These are phyloP conservation scores for Neocatenulostroma microsporum DNA, from an alignment of 2,329 filamentous ascomycete species.

Conservation along the genomic window DNA sequence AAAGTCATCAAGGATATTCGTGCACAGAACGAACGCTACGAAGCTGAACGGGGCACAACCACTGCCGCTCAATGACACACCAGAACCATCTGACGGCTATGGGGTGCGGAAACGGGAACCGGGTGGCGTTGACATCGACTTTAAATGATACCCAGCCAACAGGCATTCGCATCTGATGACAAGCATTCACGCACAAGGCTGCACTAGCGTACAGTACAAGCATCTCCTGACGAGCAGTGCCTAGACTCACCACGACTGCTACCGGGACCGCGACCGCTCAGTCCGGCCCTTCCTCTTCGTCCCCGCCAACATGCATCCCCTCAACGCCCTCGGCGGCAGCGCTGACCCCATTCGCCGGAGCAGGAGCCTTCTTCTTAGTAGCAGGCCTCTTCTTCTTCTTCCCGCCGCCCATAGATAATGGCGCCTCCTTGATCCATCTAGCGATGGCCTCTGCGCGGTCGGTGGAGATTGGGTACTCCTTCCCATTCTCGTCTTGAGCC, in stretches of 20 bases:
- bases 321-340: neutral
- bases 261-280: too few species aligned
- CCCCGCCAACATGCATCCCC: neutral
- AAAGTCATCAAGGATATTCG: constrained; percentile 42
- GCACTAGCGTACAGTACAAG: too few species aligned
- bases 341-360: neutral
- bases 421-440: constrained; percentile 55
- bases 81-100: too few species aligned
- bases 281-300: neutral
- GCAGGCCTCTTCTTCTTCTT: constrained; percentile 31
- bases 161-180: too few species aligned
- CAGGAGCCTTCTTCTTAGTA: constrained; percentile 23
- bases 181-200: too few species aligned
- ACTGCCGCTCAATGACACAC: too few species aligned
- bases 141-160: too few species aligned
- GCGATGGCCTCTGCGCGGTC: constrained; percentile 62
- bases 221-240: too few species aligned
- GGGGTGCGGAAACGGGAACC: too few species aligned
- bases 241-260: too few species aligned
- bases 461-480: constrained; percentile 62
- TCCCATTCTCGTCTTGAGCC: constrained; percentile 57
- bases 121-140: too few species aligned
- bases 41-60: constrained; percentile 9
- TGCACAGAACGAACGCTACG: constrained; percentile 30
- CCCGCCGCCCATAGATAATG: constrained; percentile 30